phyloP scores from a whole-genome alignment of 768 basidiomycete species.

The Phylloporus sp. region DNA sequence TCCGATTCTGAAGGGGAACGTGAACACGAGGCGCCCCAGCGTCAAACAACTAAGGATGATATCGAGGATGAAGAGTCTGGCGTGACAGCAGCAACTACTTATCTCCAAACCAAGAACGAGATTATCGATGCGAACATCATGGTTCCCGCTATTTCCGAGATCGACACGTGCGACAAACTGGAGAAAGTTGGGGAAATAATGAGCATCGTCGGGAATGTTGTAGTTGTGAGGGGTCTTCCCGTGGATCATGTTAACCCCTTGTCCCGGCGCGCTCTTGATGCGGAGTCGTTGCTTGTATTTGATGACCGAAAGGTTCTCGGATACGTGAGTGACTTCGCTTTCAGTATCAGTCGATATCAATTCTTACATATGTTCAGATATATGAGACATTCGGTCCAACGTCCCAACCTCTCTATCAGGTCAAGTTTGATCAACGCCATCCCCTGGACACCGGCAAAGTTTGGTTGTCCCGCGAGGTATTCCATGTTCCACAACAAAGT shows the following conservation, averaged over 20 bases:
- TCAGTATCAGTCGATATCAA: slow-evolving; percentile 10
- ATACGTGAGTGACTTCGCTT: slow-evolving; percentile 51
- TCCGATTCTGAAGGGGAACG: slow-evolving; percentile 20
- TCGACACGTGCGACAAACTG: slow-evolving; percentile 59
- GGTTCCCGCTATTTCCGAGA: slow-evolving; percentile 58
- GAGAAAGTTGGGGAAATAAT: slow-evolving; percentile 76
- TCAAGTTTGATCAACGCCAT: slow-evolving; percentile 68
- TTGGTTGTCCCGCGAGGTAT: slow-evolving; percentile 58
- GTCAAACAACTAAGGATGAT: slow-evolving; percentile 17
- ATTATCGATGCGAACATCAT: slow-evolving; percentile 50
- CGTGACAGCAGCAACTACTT: slow-evolving; percentile 35
- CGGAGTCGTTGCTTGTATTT: slow-evolving; percentile 87
- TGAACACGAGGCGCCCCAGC: slow-evolving; percentile 2
- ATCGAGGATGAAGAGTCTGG: slow-evolving; percentile 52
- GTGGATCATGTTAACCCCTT: slow-evolving; percentile 40
- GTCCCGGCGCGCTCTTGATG: slow-evolving; percentile 70
- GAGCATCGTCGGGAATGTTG: slow-evolving; percentile 66
- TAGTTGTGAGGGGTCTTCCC: slow-evolving; percentile 63
- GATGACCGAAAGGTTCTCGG: slow-evolving; percentile 88
- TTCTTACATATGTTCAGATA: slow-evolving; percentile 44
- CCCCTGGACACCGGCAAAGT: slow-evolving; percentile 57
- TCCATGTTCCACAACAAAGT: slow-evolving; percentile 76
- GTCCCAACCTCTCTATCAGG: slow-evolving; percentile 81
- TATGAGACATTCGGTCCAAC: slow-evolving; percentile 97
- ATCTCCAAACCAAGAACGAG: slow-evolving; percentile 69